Base-by-base conservation (phyloP, 768 basidiomycete genomes). In the Coprinopsis marcescibilis region DNA sequence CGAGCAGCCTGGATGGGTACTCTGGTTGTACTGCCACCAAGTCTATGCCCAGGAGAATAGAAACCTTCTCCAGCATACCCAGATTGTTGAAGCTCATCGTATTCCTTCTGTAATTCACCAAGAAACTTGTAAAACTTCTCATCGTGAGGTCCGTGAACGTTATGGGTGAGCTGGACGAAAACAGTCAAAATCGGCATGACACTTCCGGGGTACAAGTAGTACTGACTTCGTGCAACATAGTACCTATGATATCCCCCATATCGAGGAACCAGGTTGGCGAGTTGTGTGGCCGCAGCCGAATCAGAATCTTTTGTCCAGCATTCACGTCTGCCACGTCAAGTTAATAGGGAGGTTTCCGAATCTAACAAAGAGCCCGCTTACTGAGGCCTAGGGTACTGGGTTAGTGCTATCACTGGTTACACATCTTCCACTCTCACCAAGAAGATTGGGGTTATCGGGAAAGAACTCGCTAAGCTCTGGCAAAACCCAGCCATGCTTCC, bases 51-150 rank as follows among this genome's bases (percentile, higher is more conserved):
- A n/a, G 73, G 67, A 20, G 83, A 72, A 61, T 81, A 81, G 75
- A 96, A 97, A 2, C 93, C 94, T 63, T 96, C 93, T 12, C 94
- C 92, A 4, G 83, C 71, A 62, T 93, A 97, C 0, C 93, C 94
- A 12, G 80, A 81, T 15, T 80, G 72, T 54, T 82, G 80, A 4
- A 96, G 72, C 2, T 73, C 80, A 32, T 88, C 85, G 55, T 84
- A 93, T 65, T 96, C 94, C 46, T 91, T 85, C 58, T 92, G 85
- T 2, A 95, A 70, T 17, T 72, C 75, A 2, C 77, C 68, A 3
- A 89, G 75, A 54, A 78, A 77, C 46, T 83, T 81, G 68, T 89
- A 87, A 55, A 92, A 88, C 43, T 75, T 77, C 41, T 89, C 84
- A 54, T 97, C 89, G 55, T 96, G 94, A 4, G 91, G 86, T 2